These are phyloP conservation scores for Salmacisia buchloeana DNA, from an alignment of 1,284 basidiomycete species.

Conservation along the genomic window DNA sequence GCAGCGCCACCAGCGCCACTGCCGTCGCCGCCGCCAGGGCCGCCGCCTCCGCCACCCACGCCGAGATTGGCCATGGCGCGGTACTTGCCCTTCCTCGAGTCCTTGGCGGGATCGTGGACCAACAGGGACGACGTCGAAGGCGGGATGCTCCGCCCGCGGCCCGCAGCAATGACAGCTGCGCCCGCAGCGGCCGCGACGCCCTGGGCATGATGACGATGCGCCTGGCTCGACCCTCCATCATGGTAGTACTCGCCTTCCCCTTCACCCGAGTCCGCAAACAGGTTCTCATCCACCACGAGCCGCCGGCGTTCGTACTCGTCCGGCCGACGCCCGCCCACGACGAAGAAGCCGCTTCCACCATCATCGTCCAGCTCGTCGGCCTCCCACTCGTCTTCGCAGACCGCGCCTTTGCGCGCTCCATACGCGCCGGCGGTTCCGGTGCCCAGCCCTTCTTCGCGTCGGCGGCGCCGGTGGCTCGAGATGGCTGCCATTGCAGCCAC, in stretches of 20 bases:
- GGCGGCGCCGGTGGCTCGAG: background rate
- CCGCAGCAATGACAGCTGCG: background rate
- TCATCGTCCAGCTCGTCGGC: background rate
- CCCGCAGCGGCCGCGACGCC: background rate
- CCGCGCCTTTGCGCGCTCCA: background rate
- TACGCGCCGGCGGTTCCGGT: background rate
- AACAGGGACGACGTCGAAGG: background rate
- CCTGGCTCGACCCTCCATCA: too few species aligned
- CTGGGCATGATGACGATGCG: background rate
- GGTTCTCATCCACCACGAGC: background rate
- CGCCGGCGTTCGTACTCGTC: background rate
- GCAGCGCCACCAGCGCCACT: too few species aligned
- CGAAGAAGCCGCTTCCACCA: constrained; percentile 6
- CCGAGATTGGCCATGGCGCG: constrained; percentile 6
- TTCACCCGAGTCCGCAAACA: background rate
- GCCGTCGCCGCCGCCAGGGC: too few species aligned
- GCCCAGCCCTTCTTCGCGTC: background rate
- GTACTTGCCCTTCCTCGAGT: background rate
- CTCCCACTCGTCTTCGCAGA: background rate
- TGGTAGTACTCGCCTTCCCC: too few species aligned
- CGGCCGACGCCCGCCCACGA: background rate
- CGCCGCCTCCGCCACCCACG: background rate
- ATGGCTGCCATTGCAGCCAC: background rate
- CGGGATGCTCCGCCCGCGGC: background rate
- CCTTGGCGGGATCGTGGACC: background rate